These are phyloP conservation scores for Moricandia arvensis DNA, from an alignment of 345 rosid species.

Conservation along the genomic window DNA sequence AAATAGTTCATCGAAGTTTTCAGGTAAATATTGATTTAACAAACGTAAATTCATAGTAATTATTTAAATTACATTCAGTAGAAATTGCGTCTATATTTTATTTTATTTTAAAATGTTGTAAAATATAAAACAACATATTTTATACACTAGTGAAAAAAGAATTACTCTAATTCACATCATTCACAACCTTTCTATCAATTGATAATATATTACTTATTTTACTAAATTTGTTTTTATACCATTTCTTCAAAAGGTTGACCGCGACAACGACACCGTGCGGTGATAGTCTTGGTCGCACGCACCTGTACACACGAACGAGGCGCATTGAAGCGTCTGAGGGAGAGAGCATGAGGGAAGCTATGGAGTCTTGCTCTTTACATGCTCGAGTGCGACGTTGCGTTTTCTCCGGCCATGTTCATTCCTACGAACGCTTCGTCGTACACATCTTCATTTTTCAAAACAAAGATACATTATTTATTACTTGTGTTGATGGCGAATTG, in stretches of 20 bases:
- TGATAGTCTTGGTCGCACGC: slow-evolving; percentile 77
- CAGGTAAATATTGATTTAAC: background rate
- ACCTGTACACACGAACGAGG: slow-evolving; percentile 79
- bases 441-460: background rate
- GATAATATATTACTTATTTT: background rate
- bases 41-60: background rate
- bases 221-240: background rate
- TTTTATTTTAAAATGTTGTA: background rate
- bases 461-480: background rate
- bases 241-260: slow-evolving; percentile 42
- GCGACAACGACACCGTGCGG: slow-evolving; percentile 81
- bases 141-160: background rate
- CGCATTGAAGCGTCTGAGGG: slow-evolving; percentile 96
- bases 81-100: background rate
- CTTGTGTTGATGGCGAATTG: background rate
- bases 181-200: background rate
- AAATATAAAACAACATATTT: background rate
- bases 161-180: background rate
- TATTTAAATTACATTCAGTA: background rate
- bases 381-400: slow-evolving; percentile 79
- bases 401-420: slow-evolving; percentile 80
- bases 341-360: slow-evolving; percentile 71
- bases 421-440: slow-evolving; percentile 94
- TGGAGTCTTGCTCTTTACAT: slow-evolving; percentile 72
- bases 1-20: background rate